A percentile compares a stretch with the other conserved stretches of the same genome.
phyloP scores from a whole-genome alignment of 768 basidiomycete genomes.

The Termitomyces sp. region DNA sequence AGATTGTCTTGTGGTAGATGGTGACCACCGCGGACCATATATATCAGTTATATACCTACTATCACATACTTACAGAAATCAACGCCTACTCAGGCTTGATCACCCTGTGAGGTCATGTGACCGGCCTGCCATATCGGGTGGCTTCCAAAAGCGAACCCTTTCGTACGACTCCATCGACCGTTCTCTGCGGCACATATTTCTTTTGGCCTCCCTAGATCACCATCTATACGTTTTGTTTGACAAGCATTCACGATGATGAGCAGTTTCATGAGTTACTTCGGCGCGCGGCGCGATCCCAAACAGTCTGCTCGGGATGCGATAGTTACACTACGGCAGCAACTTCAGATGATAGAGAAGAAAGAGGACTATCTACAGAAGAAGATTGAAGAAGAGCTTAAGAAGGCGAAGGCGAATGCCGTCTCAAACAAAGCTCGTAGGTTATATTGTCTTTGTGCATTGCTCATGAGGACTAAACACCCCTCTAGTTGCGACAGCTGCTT shows the following conservation, averaged over 20 bases:
- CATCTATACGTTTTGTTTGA: background rate
- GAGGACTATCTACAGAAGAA: conserved; percentile 95
- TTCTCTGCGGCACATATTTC: conserved; percentile 10
- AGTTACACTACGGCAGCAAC: conserved; percentile 85
- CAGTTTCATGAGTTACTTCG: conserved; percentile 85
- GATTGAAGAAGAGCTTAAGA: conserved; percentile 91
- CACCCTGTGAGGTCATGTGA: conserved; percentile 10
- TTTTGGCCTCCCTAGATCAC: conserved; percentile 3
- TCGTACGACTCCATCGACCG: conserved; percentile 1
- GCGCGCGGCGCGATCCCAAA: conserved; percentile 76
- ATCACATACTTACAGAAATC: conserved; percentile 3
- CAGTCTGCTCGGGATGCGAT: conserved; percentile 90
- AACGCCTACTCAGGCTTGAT: background rate
- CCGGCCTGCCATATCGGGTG: conserved; percentile 29
- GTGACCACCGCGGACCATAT: conserved; percentile 3
- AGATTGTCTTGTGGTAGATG: background rate
- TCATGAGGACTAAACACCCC: background rate
- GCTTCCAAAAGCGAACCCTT: conserved; percentile 19
- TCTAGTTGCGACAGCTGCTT: conserved; percentile 80
- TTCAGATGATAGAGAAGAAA: conserved; percentile 99
- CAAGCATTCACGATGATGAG: conserved; percentile 50
- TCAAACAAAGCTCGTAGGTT: conserved; percentile 89
- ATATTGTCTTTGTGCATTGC: background rate
- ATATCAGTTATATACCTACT: conserved; percentile 5
- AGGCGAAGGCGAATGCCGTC: conserved; percentile 89